Base-by-base conservation (phyloP, 305 asterid genomes). In the Coffea humblotiana region DNA sequence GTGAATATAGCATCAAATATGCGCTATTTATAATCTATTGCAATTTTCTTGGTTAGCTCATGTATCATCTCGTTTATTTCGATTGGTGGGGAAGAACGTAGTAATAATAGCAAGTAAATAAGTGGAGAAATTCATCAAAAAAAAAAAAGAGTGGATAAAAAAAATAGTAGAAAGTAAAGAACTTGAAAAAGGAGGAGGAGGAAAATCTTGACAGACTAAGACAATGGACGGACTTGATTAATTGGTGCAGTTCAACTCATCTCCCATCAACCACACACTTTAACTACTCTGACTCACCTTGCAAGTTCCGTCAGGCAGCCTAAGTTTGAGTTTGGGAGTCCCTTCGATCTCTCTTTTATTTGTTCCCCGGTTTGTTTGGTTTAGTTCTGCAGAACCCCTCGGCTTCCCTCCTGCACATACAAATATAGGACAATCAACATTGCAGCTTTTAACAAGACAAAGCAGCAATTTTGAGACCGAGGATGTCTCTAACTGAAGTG, bases 401-500 rank as follows among this genome's bases (percentile, higher is more conserved):
- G 19, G 29, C 64, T 45, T 3, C 21, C 10, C 47, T 35, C 75
- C 25, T 23, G 66, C 65, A 58, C 1, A 49, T 49, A 54, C 56
- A 21, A 37, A 77, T 40, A 83, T 32, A 16, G 0, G 7, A 12
- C 52, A 65, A 13, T 35, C 37, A 3, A 27, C 11, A 4, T 8
- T 18, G 16, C 25, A 66, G 32, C 16, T 76, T 29, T 51, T 32
- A 0, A 4, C 35, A 8, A 45, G 21, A 74, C 43, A 54, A n/a
- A 29, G 45, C 15, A 27, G 21, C 70, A 65, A 65, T 12, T 27
- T 65, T 65, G 43, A 71, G 52, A 54, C 54, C 72, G 68, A 37
- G 72, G 90, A 91, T 96, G 99, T 90, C 98, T 86, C 85, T 96
- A 43, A 92, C 98, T 70, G 84, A 93, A 56, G 99, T 96, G 89